phyloP scores from a whole-genome alignment of 371 early-diverging fungal genomes.

The Saksenaea oblongispora region DNA sequence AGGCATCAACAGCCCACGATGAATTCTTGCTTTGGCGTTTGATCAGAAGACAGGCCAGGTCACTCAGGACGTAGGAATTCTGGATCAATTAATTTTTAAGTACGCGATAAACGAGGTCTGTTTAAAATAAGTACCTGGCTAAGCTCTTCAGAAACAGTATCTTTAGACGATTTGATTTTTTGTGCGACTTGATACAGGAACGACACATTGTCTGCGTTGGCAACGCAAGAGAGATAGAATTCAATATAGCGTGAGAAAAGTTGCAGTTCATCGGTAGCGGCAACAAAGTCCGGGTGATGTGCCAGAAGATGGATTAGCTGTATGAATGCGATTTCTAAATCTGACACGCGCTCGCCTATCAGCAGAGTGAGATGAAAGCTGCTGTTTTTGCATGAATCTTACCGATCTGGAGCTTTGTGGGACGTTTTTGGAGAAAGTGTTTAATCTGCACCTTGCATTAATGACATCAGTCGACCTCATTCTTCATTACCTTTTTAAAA shows the following conservation, averaged over 20 bases:
- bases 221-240: constrained; percentile 81
- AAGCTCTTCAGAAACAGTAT: constrained; percentile 45
- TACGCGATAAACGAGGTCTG: neutral
- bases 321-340: constrained; percentile 68
- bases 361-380: neutral
- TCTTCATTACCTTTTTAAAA: constrained; percentile 30
- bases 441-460: constrained; percentile 13
- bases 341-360: constrained; percentile 24
- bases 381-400: neutral
- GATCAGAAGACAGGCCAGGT: constrained; percentile 78
- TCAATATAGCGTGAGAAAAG: constrained; percentile 67
- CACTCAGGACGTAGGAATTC: constrained; percentile 83
- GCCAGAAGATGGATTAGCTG: constrained; percentile 81
- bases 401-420: constrained; percentile 12
- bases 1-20: constrained; percentile 74
- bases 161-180: constrained; percentile 79
- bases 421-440: constrained; percentile 36
- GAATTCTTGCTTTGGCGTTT: constrained; percentile 66
- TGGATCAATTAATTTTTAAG: constrained; percentile 16
- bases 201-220: constrained; percentile 80
- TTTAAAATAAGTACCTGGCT: constrained; percentile 47
- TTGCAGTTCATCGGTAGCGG: constrained; percentile 56
- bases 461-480: neutral
- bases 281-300: constrained; percentile 88
- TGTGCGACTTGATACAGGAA: constrained; percentile 76